Base-by-base conservation (phyloP, 108 stramenopile genomes). In the Pseudonitzschia pungens region DNA sequence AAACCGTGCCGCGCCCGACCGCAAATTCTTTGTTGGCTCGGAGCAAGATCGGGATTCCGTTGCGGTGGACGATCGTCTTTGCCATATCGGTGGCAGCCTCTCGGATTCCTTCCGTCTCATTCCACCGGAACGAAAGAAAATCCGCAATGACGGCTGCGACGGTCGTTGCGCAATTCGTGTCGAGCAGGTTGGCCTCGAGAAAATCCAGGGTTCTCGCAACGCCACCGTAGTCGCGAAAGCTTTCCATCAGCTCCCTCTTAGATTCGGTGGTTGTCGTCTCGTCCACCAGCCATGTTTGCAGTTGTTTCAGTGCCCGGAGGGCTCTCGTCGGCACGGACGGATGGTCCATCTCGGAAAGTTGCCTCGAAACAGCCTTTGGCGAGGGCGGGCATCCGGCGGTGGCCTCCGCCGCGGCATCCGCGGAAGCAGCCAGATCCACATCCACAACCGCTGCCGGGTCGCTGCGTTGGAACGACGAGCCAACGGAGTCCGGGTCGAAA, bases 31-130 rank as follows among this genome's bases (percentile, higher is more conserved):
- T 32, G 40, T 40, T 62, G 33, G 60, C 60, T n/a, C 12, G 60
- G 4, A 62, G 60, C n/a, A 62, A 62, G n/a, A 62, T 11, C 33
- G 26, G 60, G 18, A 62, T 62, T 31, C 60, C 60, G 33, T 62
- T 40, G 36, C 60, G 36, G 20, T 18, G 32, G 32, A 62, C 14
- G 16, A 62, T 62, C 60, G 29, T 62, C 32, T 62, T 62, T 4
- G 60, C 60, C 33, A 62, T 33, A 11, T 62, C 33, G 8, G 40
- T 62, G 20, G 60, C 60, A 41, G 16, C 12, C 33, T 62, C 29
- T n/a, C 36, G 36, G 20, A 12, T 62, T 40, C n/a, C 33, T 40
- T 40, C 33, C 20, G n/a, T 0, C 40, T 2, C 60, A n/a, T 62
- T 62, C 29, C 29, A 62, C 31, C 60, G 60, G n/a, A 62, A 62